Base-by-base conservation (phyloP, 352 stramenopile species). In the Albugo candida region DNA sequence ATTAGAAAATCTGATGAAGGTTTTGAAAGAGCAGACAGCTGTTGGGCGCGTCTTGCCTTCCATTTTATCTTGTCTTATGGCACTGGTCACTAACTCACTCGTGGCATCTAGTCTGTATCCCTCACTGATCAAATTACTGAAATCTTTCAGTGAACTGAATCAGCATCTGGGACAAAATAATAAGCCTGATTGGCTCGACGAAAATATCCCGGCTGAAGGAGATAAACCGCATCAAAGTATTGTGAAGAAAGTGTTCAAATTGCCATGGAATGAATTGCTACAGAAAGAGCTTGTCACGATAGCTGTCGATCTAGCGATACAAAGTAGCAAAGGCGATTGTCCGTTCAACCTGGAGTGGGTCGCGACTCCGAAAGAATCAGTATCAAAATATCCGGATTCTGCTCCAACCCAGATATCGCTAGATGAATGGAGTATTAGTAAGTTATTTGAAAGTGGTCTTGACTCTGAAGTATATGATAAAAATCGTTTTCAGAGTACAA, bases 261-360 rank as follows among this genome's bases (percentile, higher is more conserved):
- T 83, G 0, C 70, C 66, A 0, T 85, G 73, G 73, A 61, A 60
- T 35, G 66, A 64, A 20, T 51, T 67, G 41, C 50, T 87, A 0
- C 64, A 87, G 46, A 85, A 83, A 49, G 65, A 80, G 13, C 13
- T 87, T 10, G 74, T 61, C 11, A 54, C 70, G 12, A 51, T 87
- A 1, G 45, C 58, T 18, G 54, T 65, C 6, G 63, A 80, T 38
- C 73, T 87, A 60, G 57, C 56, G 0, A 41, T 79, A 16, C 85
- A 73, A 11, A 48, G 83, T 10, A 53, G 63, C 2, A 54, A 64
- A 14, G 73, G 67, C 0, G 59, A 83, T 17, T 56, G 58, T 0
- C 53, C 55, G 12, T 71, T 67, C 31, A 0, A 37, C 16, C 4
- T 50, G 12, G 38, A 19, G 8, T 43, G 17, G 17, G 8, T 43